phyloP scores from a whole-genome alignment of 2,329 filamentous ascomycete genomes.

The Chaetomium olivaceum region DNA sequence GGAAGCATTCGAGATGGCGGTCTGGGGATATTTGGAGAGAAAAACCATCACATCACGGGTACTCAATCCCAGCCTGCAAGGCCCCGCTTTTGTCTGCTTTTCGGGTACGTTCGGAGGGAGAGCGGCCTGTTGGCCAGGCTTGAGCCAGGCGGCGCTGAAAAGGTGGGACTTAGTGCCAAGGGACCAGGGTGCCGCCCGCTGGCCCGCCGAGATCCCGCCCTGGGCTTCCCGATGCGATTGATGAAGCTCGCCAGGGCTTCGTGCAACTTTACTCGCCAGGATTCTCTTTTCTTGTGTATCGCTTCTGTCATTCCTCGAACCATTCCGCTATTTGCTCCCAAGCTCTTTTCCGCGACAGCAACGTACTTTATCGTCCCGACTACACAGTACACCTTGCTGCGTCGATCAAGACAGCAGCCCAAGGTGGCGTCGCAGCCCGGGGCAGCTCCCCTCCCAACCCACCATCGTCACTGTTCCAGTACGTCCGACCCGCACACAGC shows the following conservation, averaged over 20 bases:
- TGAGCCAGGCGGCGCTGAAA: neutral
- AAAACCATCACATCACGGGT: conserved; percentile 19
- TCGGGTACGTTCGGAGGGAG: conserved; percentile 16
- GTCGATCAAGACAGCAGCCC: neutral
- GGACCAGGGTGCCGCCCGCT: conserved; percentile 7
- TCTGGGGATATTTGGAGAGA: neutral
- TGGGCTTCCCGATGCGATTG: conserved; percentile 34
- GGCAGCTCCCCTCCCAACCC: conserved; percentile 4
- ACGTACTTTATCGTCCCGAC: neutral
- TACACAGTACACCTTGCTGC: neutral
- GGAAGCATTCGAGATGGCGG: neutral
- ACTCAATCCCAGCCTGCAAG: neutral
- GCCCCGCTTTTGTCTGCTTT: neutral
- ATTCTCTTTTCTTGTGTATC: neutral
- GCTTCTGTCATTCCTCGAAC: neutral
- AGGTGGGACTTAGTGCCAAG: neutral
- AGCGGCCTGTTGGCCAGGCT: neutral
- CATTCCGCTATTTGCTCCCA: neutral
- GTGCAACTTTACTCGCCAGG: neutral
- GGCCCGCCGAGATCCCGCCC: conserved; percentile 27
- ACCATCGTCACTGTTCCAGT: conserved; percentile 3
- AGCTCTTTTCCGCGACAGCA: neutral
- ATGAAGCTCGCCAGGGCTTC: neutral
- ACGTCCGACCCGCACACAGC: conserved; percentile 4
- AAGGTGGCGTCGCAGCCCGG: conserved; percentile 15